Evolutionary conservation across 768 basidiomycete genomes (phyloP).

Genomic region (Boletus eberwhitei): DNA sequence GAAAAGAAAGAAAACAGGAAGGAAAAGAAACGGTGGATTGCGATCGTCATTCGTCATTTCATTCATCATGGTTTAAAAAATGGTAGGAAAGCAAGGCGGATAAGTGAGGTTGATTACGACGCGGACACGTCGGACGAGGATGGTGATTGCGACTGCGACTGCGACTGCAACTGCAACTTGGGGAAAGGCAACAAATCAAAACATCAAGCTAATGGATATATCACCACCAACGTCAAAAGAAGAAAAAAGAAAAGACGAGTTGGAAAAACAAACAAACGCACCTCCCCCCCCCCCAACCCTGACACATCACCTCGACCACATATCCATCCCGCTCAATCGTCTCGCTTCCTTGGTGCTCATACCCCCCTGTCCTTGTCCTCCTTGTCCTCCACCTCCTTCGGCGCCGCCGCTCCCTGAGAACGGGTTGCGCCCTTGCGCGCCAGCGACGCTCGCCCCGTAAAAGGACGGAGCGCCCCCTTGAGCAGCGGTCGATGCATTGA

Average conservation of each 20-base stretch:
- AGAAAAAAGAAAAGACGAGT: neutral
- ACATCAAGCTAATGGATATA: slow-evolving; percentile 12
- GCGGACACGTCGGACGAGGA: neutral
- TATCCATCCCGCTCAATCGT: slow-evolving; percentile 64
- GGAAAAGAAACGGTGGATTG: neutral
- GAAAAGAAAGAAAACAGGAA: neutral
- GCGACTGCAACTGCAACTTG: too few species aligned
- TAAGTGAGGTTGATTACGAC: neutral
- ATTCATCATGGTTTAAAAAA: neutral
- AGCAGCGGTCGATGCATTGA: slow-evolving; percentile 16
- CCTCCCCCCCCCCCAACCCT: slow-evolving; percentile 1
- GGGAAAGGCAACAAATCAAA: neutral
- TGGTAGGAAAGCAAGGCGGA: neutral
- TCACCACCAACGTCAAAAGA: slow-evolving; percentile 1
- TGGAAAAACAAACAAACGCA: neutral
- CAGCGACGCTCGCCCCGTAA: slow-evolving; percentile 61
- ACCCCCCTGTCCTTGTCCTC: slow-evolving; percentile 26
- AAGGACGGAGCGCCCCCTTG: slow-evolving; percentile 46
- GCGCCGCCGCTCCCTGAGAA: slow-evolving; percentile 34
- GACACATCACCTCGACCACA: slow-evolving; percentile 64
- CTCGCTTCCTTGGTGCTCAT: slow-evolving; percentile 52
- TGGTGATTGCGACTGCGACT: neutral
- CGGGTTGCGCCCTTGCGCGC: slow-evolving; percentile 42
- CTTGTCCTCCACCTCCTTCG: slow-evolving; percentile 26
- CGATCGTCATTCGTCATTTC: slow-evolving; percentile 5